A percentile compares a stretch with the other conserved stretches of the same genome.
Evolutionary conservation across 208 protist genomes (phyloP).

Genomic region (Crithidia acanthocephali): DNA sequence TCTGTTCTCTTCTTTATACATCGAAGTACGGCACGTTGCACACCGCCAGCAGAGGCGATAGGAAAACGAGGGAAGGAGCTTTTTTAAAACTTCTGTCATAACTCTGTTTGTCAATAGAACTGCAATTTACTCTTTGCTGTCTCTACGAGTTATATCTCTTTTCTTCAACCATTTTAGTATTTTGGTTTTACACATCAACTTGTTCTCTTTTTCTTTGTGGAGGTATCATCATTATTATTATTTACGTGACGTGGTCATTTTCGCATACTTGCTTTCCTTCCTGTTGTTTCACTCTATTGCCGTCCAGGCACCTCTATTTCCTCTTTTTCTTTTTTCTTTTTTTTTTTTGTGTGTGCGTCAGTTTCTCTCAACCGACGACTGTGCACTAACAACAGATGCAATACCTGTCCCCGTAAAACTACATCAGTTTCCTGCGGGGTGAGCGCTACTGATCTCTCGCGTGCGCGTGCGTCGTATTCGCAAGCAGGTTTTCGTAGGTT

Average conservation of each 20-base stretch:
- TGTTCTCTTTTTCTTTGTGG: no score
- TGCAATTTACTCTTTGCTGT: background rate
- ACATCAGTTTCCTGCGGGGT: no score
- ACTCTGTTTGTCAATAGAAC: background rate
- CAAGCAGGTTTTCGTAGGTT: no score
- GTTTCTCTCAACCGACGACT: no score
- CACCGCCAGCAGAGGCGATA: background rate
- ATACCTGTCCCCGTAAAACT: no score
- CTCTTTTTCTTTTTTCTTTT: background rate
- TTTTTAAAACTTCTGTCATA: no score
- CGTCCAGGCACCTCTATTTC: background rate
- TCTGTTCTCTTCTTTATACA: background rate
- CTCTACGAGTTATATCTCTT: background rate
- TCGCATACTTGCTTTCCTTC: background rate
- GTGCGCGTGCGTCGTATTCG: no score
- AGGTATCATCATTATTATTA: no score
- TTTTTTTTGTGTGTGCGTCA: background rate
- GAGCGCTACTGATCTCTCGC: no score
- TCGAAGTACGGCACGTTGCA: background rate
- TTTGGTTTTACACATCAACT: no score
- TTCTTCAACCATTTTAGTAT: no score
- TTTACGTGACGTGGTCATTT: background rate
- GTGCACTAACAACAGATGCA: no score
- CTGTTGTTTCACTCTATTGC: constrained; percentile 1
- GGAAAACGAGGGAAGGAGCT: background rate